A percentile compares a stretch with the other conserved stretches of the same genome.
Conservation (phyloP, 1,139 yeast genomes). For the Candida sanyaensis region DNA sequence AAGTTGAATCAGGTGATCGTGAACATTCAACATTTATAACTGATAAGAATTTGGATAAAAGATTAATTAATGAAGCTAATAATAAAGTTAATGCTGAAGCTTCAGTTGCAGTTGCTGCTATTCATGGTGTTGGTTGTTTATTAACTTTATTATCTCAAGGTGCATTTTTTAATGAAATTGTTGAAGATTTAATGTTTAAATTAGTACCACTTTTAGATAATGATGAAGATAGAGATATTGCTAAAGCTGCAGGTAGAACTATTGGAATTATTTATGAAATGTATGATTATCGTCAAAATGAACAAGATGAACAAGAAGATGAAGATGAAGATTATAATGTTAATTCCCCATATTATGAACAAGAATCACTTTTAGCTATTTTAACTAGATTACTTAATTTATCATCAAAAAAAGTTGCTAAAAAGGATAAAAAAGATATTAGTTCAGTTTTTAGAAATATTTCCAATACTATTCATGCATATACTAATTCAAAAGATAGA, state of each 20-base stretch:
- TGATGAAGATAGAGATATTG: constrained; percentile 40
- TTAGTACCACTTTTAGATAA: constrained; percentile 44
- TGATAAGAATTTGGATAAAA: constrained; percentile 40
- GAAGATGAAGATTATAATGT: constrained; percentile 44
- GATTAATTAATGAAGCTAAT: constrained; percentile 38
- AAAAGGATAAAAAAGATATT: constrained; percentile 61
- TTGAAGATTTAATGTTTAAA: constrained; percentile 39
- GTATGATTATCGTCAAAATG: constrained; percentile 46
- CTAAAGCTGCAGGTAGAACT: constrained; percentile 60
- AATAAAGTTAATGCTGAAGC: constrained; percentile 36
- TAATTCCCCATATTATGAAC: constrained; percentile 61
- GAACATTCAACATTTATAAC: constrained; percentile 45
- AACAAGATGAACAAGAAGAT: constrained; percentile 21
- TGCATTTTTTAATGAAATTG: constrained; percentile 42
- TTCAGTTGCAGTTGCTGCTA: constrained; percentile 41
- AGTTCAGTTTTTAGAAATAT: constrained; percentile 68
- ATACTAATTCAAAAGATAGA: constrained; percentile 43
- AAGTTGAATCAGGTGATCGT: constrained; percentile 42
- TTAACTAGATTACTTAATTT: constrained; percentile 51
- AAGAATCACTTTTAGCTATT: constrained; percentile 47
- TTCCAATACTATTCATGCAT: constrained; percentile 47
- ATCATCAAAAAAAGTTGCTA: constrained; percentile 57
- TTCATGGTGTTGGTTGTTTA: constrained; percentile 51
- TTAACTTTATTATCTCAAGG: constrained; percentile 45
- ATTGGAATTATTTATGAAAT: constrained; percentile 65